Conservation (phyloP, 805 yeast species). For the Candida easanensis region DNA sequence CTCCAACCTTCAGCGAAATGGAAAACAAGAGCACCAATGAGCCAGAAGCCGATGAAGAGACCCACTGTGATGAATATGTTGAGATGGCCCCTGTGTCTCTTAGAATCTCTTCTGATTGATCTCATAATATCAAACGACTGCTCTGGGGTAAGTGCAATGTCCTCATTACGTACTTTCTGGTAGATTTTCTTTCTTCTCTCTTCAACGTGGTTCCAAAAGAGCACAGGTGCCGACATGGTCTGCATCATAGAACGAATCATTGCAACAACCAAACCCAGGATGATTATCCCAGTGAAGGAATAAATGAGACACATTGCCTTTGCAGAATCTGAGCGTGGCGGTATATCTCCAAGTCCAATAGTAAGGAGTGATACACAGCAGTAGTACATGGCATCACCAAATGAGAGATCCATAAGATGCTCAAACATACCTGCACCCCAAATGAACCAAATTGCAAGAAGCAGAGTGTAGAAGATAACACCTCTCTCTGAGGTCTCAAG, state of each 20-base stretch:
- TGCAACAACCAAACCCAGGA: constrained; percentile 71
- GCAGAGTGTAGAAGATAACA: constrained; percentile 68
- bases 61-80: constrained; percentile 40
- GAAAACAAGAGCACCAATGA: constrained; percentile 70
- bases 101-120: constrained; percentile 42
- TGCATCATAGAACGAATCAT: constrained; percentile 65
- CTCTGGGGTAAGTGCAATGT: constrained; percentile 33
- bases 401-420: constrained; percentile 39
- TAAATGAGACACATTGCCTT: constrained; percentile 59
- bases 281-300: constrained; percentile 66
- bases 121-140: constrained; percentile 59
- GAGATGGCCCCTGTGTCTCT: constrained; percentile 31
- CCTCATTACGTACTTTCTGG: constrained; percentile 16
- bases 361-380: constrained; percentile 74
- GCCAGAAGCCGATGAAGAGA: constrained; percentile 58
- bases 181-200: constrained; percentile 37
- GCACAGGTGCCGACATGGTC: constrained; percentile 58
- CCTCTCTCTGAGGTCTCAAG: constrained; percentile 65
- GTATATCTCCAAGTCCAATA: constrained; percentile 76
- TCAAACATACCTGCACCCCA: constrained; percentile 66
- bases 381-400: constrained; percentile 69
- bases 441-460: constrained; percentile 64
- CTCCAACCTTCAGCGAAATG: constrained; percentile 63
- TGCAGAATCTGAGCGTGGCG: constrained; percentile 51
- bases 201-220: constrained; percentile 67